A percentile compares a stretch with the other conserved stretches of the same genome.
phyloP scores from a whole-genome alignment of 2,329 filamentous ascomycete species.

The Aspergillus hortae region DNA sequence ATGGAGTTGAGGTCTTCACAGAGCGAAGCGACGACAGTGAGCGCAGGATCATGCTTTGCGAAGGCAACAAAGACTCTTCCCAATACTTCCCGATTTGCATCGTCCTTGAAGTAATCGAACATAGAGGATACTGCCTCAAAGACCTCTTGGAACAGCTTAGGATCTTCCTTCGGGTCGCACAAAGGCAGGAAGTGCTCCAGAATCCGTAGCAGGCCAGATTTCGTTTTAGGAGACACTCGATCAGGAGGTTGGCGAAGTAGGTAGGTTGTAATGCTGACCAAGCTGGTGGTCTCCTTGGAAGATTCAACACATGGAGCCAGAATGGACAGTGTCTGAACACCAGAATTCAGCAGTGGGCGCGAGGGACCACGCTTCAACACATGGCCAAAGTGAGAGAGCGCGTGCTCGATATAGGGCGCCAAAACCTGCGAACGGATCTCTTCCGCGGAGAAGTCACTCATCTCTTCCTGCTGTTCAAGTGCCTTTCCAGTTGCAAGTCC shows the following conservation, averaged over 20 bases:
- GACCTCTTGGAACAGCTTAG: constrained; percentile 59
- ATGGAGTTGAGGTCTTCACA: constrained; percentile 81
- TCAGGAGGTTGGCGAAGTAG: constrained; percentile 81
- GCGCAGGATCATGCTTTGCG: constrained; percentile 58
- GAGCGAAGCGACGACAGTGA: constrained; percentile 63
- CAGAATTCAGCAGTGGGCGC: constrained; percentile 73
- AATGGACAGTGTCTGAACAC: constrained; percentile 74
- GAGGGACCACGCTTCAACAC: constrained; percentile 58
- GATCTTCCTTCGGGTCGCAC: constrained; percentile 55
- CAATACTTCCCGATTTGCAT: constrained; percentile 68
- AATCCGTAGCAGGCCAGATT: constrained; percentile 74
- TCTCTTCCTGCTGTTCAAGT: constrained; percentile 48
- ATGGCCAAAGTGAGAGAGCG: constrained; percentile 54
- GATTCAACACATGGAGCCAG: constrained; percentile 67
- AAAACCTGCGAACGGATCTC: constrained; percentile 36
- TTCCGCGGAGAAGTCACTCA: constrained; percentile 38
- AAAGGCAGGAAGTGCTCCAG: constrained; percentile 75
- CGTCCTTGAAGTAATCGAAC: constrained; percentile 87
- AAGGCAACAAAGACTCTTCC: constrained; percentile 71
- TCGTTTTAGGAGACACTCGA: constrained; percentile 76
- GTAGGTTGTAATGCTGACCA: constrained; percentile 76
- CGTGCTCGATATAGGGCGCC: constrained; percentile 60
- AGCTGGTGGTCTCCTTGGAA: constrained; percentile 62
- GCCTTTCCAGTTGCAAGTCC: constrained; percentile 55
- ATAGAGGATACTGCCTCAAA: constrained; percentile 74